Evolutionary conservation across 345 rosid species (phyloP).

Genomic region (Dimocarpus longan): DNA sequence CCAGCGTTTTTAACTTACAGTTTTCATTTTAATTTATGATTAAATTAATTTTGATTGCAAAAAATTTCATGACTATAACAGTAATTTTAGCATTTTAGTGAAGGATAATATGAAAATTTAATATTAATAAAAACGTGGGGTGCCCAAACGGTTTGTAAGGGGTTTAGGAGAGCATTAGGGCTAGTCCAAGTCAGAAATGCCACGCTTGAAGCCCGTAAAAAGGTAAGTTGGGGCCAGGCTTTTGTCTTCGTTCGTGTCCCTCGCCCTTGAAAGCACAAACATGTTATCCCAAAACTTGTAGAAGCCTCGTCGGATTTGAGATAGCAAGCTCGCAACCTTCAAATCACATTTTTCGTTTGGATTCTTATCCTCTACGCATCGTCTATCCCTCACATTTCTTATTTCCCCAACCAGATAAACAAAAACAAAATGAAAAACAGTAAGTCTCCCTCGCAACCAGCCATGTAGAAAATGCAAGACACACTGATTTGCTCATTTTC

Average conservation of each 20-base stretch:
- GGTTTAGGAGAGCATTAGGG: too few species aligned
- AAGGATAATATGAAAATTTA: too few species aligned
- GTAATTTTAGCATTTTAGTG: too few species aligned
- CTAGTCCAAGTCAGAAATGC: too few species aligned
- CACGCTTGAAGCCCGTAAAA: not conserved
- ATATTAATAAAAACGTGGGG: too few species aligned
- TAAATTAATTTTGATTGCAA: too few species aligned
- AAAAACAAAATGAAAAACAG: not conserved
- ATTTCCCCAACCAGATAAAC: not conserved
- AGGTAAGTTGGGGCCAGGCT: not conserved
- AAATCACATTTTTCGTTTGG: not conserved
- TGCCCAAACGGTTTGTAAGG: too few species aligned
- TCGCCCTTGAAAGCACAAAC: not conserved
- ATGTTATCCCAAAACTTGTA: not conserved
- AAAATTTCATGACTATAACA: too few species aligned
- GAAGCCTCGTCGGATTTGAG: not conserved
- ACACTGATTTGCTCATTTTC: conserved; percentile 39
- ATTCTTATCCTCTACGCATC: conserved; percentile 29
- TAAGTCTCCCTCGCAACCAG: not conserved
- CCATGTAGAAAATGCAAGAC: conserved; percentile 48
- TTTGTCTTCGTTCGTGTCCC: not conserved
- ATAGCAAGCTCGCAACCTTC: conserved; percentile 1
- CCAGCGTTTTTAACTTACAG: too few species aligned
- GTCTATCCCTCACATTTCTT: not conserved
- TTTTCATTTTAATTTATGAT: too few species aligned